Conservation (phyloP, 2,329 filamentous ascomycete species). For the Nemania sp. region DNA sequence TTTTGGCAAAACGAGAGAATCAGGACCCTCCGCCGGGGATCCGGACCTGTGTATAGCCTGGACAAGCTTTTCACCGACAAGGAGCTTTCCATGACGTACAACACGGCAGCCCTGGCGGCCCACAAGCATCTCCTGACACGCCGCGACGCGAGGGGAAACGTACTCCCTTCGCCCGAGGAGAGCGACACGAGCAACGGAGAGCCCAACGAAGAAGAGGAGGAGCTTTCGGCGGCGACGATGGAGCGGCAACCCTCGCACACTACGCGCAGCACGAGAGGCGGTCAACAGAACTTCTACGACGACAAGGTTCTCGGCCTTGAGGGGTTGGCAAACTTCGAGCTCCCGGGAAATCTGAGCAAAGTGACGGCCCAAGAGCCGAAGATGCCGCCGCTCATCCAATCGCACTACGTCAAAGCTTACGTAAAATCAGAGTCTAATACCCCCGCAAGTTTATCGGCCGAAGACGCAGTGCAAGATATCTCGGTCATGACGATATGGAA, state of each 20-base stretch:
- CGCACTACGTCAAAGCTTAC: slow-evolving; percentile 63
- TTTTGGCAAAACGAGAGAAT: slow-evolving; percentile 67
- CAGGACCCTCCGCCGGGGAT: slow-evolving; percentile 57
- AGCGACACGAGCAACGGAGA: slow-evolving; percentile 59
- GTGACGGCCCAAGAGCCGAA: slow-evolving; percentile 61
- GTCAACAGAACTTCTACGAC: slow-evolving; percentile 59
- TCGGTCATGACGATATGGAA: slow-evolving; percentile 62
- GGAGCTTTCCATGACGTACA: slow-evolving; percentile 69
- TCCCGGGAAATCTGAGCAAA: slow-evolving; percentile 62
- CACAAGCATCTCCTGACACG: slow-evolving; percentile 66
- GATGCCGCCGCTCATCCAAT: slow-evolving; percentile 61
- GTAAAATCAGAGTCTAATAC: slow-evolving; percentile 60
- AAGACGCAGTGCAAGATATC: slow-evolving; percentile 60
- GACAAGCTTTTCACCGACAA: slow-evolving; percentile 74
- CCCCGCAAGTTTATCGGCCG: slow-evolving; percentile 53
- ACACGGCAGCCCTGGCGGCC: slow-evolving; percentile 63
- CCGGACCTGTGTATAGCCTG: slow-evolving; percentile 66
- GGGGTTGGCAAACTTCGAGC: slow-evolving; percentile 62
- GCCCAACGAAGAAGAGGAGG: slow-evolving; percentile 54
- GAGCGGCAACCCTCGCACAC: slow-evolving; percentile 67
- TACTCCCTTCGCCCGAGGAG: slow-evolving; percentile 55
- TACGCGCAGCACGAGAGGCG: slow-evolving; percentile 64
- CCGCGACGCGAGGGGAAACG: slow-evolving; percentile 56
- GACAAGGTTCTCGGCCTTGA: slow-evolving; percentile 64
- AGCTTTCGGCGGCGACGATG: slow-evolving; percentile 59